Conservation (phyloP, 805 yeast species). For the Nakazawaea molendinolei region DNA sequence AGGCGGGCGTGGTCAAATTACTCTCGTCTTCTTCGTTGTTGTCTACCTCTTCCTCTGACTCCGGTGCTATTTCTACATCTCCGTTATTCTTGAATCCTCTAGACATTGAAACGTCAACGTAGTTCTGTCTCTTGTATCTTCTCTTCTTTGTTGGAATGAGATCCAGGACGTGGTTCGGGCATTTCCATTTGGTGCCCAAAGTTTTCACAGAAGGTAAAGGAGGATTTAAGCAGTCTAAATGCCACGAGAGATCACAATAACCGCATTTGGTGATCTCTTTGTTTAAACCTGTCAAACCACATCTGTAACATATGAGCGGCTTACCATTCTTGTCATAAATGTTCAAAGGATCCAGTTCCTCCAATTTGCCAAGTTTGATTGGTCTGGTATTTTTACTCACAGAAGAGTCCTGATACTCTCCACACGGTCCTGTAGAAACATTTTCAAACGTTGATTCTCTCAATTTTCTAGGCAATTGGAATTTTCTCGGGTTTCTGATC, state of each 20-base stretch:
- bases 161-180: conserved; percentile 75
- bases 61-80: conserved; percentile 45
- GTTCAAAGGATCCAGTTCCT: conserved; percentile 52
- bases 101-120: conserved; percentile 47
- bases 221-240: conserved; percentile 76
- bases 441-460: conserved; percentile 67
- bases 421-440: conserved; percentile 58
- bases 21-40: too few relatives aligned
- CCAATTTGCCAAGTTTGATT: conserved; percentile 36
- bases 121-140: conserved; percentile 42
- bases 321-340: conserved; percentile 64
- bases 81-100: conserved; percentile 51
- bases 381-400: conserved; percentile 38
- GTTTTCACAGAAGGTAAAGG: conserved; percentile 71
- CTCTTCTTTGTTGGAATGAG: conserved; percentile 38
- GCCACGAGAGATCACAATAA: conserved; percentile 80
- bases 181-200: conserved; percentile 79
- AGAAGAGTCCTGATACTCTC: conserved; percentile 67
- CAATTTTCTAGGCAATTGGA: conserved; percentile 59
- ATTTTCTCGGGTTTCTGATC: conserved; percentile 58
- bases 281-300: conserved; percentile 66
- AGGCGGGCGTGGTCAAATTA: conserved; percentile 28
- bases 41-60: conserved; percentile 26
- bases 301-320: conserved; percentile 66
- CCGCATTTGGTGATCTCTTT: conserved; percentile 68